Evolutionary conservation across 108 stramenopile species (phyloP), one percentile per base, ranked within the genome.

Genomic region (Cyclotella cryptica): DNA sequence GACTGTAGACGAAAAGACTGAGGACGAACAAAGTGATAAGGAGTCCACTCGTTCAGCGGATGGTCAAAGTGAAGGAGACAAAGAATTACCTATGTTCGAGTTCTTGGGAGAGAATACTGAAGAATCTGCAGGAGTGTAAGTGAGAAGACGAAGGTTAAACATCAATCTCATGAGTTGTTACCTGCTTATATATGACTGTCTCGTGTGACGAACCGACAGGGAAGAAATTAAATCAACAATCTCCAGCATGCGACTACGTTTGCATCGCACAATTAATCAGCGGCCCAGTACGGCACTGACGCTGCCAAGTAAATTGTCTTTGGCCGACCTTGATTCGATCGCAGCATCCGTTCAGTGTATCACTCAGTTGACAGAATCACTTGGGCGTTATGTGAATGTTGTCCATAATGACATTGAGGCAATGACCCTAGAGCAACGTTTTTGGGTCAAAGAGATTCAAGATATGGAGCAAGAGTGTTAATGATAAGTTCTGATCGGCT

Each of bases 301-400:
- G 52, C 17, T 62, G 44, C 70, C 74, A 28, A 13, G n/a, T 46
- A 19, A 46, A 77, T 29, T 68, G 49, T 67, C 75, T 27, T 42
- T 24, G 26, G 46, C 42, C 17, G 84, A 95, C 53, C 59, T 91
- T 22, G 69, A 78, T 12, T 66, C 84, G 13, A 67, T 95, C 26
- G 78, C 87, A 45, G 61, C 67, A 13, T 79, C 87, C 15, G 75
- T 95, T 54, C 91, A 92, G 55, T 19, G 66, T 30, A 88, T 95
- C 21, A 85, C 86, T 45, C 88, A 90, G 72, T 72, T 77, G 29
- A 88, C 90, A 5, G 85, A 83, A 13, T 89, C 89, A 24, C 84
- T 95, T 29, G 92, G 88, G 19, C 81, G 84, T 58, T 90, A 86
- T 60, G 85, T 92, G 88, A 86, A 88, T 65, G 89, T 70, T 74